Evolutionary conservation across 1,284 basidiomycete genomes (phyloP).

Genomic region (Singerocomus inundabilis): DNA sequence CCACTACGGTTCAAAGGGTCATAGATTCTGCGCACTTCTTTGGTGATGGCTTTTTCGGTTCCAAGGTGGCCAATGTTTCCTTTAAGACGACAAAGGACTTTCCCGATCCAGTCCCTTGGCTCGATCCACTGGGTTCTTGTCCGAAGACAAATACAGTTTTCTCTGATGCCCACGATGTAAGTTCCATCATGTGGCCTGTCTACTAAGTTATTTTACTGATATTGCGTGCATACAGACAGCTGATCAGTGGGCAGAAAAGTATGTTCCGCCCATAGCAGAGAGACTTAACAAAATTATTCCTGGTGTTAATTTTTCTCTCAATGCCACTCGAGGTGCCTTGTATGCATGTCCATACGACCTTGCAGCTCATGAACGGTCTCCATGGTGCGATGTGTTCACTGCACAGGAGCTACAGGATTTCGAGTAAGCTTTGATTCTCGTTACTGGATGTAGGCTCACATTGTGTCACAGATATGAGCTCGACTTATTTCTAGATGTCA

Average conservation of each 20-base stretch:
- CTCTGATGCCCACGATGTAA: neutral
- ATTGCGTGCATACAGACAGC: conserved; percentile 21
- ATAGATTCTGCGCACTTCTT: too few species aligned
- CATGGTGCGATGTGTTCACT: conserved; percentile 45
- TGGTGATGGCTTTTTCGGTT: too few species aligned
- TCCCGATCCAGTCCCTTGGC: conserved; percentile 39
- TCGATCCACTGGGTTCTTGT: conserved; percentile 12
- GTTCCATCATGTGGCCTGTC: neutral
- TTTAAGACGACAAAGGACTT: conserved; percentile 15
- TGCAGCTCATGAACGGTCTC: conserved; percentile 36
- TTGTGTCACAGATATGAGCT: conserved; percentile 36
- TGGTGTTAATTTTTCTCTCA: conserved; percentile 31
- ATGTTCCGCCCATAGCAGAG: conserved; percentile 41
- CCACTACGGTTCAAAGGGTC: too few species aligned
- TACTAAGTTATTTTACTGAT: neutral
- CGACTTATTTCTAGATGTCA: conserved; percentile 42
- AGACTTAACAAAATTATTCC: conserved; percentile 39
- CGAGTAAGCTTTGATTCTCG: conserved; percentile 31
- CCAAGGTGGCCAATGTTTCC: too few species aligned
- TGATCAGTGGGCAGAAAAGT: conserved; percentile 38
- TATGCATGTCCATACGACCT: conserved; percentile 50
- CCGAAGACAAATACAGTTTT: conserved; percentile 3
- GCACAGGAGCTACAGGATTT: conserved; percentile 38
- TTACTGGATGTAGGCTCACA: too few species aligned
- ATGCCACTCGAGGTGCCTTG: too few species aligned